A percentile compares a stretch with the other conserved stretches of the same genome.
phyloP scores from a whole-genome alignment of 2,329 filamentous ascomycete species.

The Fusarium mangiferae region DNA sequence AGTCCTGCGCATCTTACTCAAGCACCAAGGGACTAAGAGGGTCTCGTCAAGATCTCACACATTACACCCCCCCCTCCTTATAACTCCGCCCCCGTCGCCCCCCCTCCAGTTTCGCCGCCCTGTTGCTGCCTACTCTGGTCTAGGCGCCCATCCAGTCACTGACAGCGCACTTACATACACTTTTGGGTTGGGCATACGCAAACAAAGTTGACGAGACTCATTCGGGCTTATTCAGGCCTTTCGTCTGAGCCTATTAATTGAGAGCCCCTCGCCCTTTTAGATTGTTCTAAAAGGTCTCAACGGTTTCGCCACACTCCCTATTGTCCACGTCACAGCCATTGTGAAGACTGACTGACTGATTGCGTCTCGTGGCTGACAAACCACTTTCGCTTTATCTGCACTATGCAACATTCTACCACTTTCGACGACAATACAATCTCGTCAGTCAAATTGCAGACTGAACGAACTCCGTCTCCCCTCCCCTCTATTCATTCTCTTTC shows the following conservation, averaged over 20 bases:
- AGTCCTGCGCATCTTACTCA: constrained; percentile 25
- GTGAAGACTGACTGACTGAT: constrained; percentile 25
- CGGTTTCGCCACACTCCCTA: constrained; percentile 38
- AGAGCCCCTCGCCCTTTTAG: constrained; percentile 29
- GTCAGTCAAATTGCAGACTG: constrained; percentile 31
- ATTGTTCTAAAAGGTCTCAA: constrained; percentile 14
- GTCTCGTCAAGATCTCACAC: constrained; percentile 12
- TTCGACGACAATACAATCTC: constrained; percentile 45
- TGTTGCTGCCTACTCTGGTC: constrained; percentile 42
- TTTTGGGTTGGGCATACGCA: constrained; percentile 34
- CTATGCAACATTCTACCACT: constrained; percentile 45
- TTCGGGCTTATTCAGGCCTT: constrained; percentile 32
- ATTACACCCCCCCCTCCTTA: constrained; percentile 24
- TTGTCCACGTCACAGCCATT: constrained; percentile 41
- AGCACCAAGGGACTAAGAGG: constrained; percentile 7
- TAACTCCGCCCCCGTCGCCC: constrained; percentile 36
- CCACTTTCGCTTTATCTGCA: constrained; percentile 36
- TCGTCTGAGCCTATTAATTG: constrained; percentile 31
- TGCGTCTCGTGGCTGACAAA: constrained; percentile 51
- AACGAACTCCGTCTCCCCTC: constrained; percentile 25
- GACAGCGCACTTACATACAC: constrained; percentile 39
- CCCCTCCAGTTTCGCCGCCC: constrained; percentile 34
- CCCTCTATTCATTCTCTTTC: constrained; percentile 9
- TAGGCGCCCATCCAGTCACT: constrained; percentile 38
- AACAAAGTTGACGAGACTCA: constrained; percentile 38